These are phyloP conservation scores for Plasmodium vinckei DNA, from an alignment of 169 alveolate genomes.

Conservation along the genomic window DNA sequence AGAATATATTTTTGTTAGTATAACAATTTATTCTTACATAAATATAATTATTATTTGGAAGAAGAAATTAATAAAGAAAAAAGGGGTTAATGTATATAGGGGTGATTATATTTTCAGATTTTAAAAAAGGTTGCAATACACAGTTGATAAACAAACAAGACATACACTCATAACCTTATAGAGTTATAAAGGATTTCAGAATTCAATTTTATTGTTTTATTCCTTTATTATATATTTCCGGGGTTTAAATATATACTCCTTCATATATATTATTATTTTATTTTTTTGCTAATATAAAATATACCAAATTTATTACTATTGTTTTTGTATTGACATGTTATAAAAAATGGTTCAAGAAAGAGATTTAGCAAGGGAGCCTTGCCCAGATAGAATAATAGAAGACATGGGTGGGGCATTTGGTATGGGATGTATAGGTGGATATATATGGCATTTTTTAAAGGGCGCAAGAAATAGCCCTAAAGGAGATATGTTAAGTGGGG, in stretches of 20 bases:
- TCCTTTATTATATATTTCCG: no score
- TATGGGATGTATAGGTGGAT: constrained; percentile 97
- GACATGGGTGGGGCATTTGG: constrained; percentile 98
- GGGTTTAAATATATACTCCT: no score
- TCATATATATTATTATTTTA: no score
- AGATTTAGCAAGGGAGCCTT: constrained; percentile 94
- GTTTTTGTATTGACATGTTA: constrained; percentile 38
- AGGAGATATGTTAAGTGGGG: constrained; percentile 91
- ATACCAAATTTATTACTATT: no score
- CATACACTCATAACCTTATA: no score
- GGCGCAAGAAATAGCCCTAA: constrained; percentile 95
- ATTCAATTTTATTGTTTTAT: no score
- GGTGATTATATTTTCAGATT: no score
- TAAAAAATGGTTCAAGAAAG: constrained; percentile 82
- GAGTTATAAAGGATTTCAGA: no score
- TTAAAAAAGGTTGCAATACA: no score
- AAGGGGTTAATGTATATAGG: neutral
- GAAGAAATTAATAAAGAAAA: constrained; percentile 8
- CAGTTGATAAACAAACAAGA: no score
- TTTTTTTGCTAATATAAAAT: no score
- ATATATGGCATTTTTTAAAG: constrained; percentile 93
- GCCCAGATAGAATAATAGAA: constrained; percentile 96
- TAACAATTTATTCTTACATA: constrained; percentile 5
- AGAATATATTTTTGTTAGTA: constrained; percentile 2
- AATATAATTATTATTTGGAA: constrained; percentile 9